Evolutionary conservation across 176 grass and related monocot genomes (phyloP).

Genomic region (Saccharum spontaneum): DNA sequence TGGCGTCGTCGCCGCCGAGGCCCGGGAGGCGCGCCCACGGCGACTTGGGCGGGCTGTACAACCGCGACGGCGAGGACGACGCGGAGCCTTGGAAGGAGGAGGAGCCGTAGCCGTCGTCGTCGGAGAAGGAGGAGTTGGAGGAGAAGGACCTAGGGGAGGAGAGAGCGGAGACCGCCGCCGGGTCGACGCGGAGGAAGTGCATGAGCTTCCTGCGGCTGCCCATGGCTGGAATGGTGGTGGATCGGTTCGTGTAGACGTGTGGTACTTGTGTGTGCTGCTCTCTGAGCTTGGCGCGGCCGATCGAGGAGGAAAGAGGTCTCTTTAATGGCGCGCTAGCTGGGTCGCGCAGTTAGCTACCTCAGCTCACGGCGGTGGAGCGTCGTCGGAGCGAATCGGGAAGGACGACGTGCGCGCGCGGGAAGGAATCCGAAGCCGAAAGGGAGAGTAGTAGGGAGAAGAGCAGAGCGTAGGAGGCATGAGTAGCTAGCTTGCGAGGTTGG

Average conservation of each 20-base stretch:
- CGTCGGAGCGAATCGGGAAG: neutral
- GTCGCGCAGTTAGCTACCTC: too few relatives aligned
- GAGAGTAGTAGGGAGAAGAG: neutral
- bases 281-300: neutral
- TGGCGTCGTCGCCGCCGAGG: neutral
- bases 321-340: neutral
- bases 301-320: neutral
- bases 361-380: neutral
- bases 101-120: slow-evolving; percentile 40
- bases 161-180: neutral
- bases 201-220: slow-evolving; percentile 36
- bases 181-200: slow-evolving; percentile 40
- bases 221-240: neutral
- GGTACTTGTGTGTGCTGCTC: neutral
- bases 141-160: slow-evolving; percentile 22
- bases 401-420: slow-evolving; percentile 5
- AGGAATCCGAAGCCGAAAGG: slow-evolving; percentile 35
- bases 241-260: neutral
- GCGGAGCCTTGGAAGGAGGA: slow-evolving; percentile 18
- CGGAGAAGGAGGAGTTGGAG: slow-evolving; percentile 36
- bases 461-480: neutral
- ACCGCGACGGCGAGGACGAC: slow-evolving; percentile 36
- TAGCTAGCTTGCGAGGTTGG: slow-evolving; percentile 31
- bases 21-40: slow-evolving; percentile 51
- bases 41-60: slow-evolving; percentile 31